Conservation (phyloP, 805 yeast species). For the Schwanniomyces polymorphus region DNA sequence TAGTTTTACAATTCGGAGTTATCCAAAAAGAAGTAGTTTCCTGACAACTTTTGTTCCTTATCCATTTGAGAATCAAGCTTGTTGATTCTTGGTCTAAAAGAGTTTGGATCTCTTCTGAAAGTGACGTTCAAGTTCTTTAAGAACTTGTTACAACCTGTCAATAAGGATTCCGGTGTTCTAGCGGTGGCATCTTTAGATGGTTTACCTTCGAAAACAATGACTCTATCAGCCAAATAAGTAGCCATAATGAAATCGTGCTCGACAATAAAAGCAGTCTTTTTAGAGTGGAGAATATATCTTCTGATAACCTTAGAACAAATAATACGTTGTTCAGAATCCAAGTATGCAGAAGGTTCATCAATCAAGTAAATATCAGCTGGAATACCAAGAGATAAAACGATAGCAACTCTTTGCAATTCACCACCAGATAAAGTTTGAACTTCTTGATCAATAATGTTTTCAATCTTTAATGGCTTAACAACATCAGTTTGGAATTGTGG, state of each 20-base stretch:
- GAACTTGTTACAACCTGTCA: conserved; percentile 97
- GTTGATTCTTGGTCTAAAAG: conserved; percentile 98
- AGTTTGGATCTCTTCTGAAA: conserved; percentile 98
- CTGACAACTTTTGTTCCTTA: conserved; percentile 89
- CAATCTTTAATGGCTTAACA: conserved; percentile 90
- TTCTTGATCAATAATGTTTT: conserved; percentile 94
- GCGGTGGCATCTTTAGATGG: conserved; percentile 89
- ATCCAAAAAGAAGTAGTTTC: conserved; percentile 96
- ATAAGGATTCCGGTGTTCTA: conserved; percentile 84
- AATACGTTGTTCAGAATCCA: conserved; percentile 99
- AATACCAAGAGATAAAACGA: conserved; percentile 89
- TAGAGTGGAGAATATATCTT: conserved; percentile 92
- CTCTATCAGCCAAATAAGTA: conserved; percentile 97
- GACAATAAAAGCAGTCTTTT: conserved; percentile 98
- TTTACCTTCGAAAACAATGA: conserved; percentile 94
- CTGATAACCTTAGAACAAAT: conserved; percentile 97
- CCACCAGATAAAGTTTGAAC: conserved; percentile 98
- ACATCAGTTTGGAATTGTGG: conserved; percentile 99
- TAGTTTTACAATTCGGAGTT: conserved; percentile 39
- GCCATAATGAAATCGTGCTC: conserved; percentile 99
- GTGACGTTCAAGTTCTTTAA: conserved; percentile 96
- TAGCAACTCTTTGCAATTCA: conserved; percentile 99
- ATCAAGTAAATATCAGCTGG: conserved; percentile 95
- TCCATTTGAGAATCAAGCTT: conserved; percentile 98
- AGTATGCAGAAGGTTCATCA: conserved; percentile 98